Evolutionary conservation across 2,329 filamentous ascomycete species (phyloP), one percentile per base, ranked within the genome.

Genomic region (Alternaria burnsii): DNA sequence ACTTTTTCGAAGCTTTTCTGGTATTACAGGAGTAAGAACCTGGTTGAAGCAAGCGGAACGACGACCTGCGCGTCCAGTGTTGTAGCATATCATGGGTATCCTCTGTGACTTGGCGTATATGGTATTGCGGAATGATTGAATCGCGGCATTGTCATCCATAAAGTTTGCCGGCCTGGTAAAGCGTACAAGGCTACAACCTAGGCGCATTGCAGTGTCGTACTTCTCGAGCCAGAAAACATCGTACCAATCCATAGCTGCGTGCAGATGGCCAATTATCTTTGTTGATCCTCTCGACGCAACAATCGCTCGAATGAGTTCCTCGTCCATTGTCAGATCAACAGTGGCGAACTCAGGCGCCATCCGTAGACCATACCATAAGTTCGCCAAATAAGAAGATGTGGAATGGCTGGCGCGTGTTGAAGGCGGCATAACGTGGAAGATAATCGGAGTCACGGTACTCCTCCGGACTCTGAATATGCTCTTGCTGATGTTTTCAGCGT

Each of bases 31-130:
- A 0, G 88, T 89, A 11, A 92, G 76, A 1, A 88, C 83, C 22
- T 84, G 83, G 66, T 92, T 92, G 76, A 90, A 88, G 62, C 85
- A 89, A 28, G 86, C 85, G 0, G 90, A 92, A 48, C 85, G 83
- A 40, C 88, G 83, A 0, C 90, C 90, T 3, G 86, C 76, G 3
- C 80, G 75, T 0, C 89, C 89, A 0, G 87, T 87, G 66, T 91
- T 91, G 75, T 88, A 91, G 7, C 86, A 83, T 24, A 89, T 86
- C 1, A 90, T 64, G 0, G 88, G 86, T 18, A 87, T 77, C 0
- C 79, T 78, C 0, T 79, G 79, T 0, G 79, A 75, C 3, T 84
- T 72, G 14, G 78, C 76, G 41, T 80, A 78, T 3, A 87, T 79
- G 14, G 82, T 80, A 41, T 84, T 81, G 55, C 85, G 83, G 36